Evolutionary conservation across 2,329 filamentous ascomycete genomes (phyloP).

Genomic region (Hypoxylon sp.): DNA sequence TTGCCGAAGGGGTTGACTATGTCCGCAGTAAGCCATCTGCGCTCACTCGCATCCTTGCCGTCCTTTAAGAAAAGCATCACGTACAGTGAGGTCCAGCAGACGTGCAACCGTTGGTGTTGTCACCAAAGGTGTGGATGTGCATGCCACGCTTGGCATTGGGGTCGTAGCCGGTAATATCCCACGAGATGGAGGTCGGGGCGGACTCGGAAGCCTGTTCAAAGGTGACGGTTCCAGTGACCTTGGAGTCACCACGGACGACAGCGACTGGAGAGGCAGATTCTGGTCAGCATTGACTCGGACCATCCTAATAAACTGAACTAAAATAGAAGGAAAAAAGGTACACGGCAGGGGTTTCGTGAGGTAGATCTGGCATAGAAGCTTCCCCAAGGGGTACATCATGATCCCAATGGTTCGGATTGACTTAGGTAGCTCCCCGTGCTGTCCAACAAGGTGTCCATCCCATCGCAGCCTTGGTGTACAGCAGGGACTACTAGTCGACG

Average conservation of each 20-base stretch:
- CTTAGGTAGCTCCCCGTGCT: slow-evolving; percentile 32
- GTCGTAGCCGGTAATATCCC: slow-evolving; percentile 93
- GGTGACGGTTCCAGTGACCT: slow-evolving; percentile 90
- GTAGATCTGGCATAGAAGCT: slow-evolving; percentile 20
- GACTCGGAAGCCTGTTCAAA: slow-evolving; percentile 93
- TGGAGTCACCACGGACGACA: slow-evolving; percentile 97
- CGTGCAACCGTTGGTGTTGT: slow-evolving; percentile 99
- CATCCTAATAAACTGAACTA: slow-evolving; percentile 30
- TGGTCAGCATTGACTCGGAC: slow-evolving; percentile 46
- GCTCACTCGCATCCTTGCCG: neutral
- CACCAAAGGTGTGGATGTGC: slow-evolving; percentile 98
- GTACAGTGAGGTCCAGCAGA: slow-evolving; percentile 97
- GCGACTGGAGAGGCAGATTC: slow-evolving; percentile 72
- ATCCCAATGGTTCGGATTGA: slow-evolving; percentile 33
- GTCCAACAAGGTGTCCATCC: slow-evolving; percentile 51
- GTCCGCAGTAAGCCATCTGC: slow-evolving; percentile 34
- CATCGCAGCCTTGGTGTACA: slow-evolving; percentile 55
- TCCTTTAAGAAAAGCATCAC: slow-evolving; percentile 52
- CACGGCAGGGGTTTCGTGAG: slow-evolving; percentile 42
- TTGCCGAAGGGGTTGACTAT: slow-evolving; percentile 95
- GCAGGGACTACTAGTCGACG: slow-evolving; percentile 43
- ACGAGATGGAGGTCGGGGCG: slow-evolving; percentile 86
- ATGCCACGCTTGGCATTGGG: slow-evolving; percentile 96
- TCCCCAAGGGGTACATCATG: slow-evolving; percentile 14
- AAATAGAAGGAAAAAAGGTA: too few species aligned